phyloP scores from a whole-genome alignment of 2,329 filamentous ascomycete genomes.

The Neonectria sp. region DNA sequence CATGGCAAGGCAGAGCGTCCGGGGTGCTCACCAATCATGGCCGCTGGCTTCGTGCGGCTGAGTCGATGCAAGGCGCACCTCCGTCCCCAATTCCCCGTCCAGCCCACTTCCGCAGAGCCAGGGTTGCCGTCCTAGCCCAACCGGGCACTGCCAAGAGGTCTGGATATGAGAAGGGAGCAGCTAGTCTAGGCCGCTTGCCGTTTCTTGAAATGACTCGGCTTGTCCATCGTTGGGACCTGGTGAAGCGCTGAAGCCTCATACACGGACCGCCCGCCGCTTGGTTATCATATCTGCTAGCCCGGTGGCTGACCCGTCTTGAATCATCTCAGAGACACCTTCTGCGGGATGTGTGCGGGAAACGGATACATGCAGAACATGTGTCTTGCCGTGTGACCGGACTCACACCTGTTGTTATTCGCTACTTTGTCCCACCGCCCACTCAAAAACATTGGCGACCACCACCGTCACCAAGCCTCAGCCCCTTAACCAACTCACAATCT shows the following conservation, averaged over 20 bases:
- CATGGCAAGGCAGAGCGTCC: slow-evolving; percentile 42
- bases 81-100: slow-evolving; percentile 17
- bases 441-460: background rate
- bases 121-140: background rate
- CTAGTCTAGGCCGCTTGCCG: background rate
- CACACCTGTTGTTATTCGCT: background rate
- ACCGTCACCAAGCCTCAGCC: background rate
- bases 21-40: slow-evolving; percentile 35
- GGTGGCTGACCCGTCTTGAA: background rate
- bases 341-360: background rate
- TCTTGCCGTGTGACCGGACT: background rate
- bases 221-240: background rate
- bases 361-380: background rate
- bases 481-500: background rate
- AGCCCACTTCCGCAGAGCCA: slow-evolving; percentile 3
- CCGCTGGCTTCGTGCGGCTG: slow-evolving; percentile 42
- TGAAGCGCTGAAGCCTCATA: background rate
- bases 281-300: background rate
- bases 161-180: slow-evolving; percentile 2
- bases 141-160: background rate
- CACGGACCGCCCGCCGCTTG: background rate
- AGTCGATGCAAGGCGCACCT: slow-evolving; percentile 36
- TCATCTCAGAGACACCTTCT: background rate
- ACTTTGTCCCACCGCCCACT: background rate
- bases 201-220: background rate